Base-by-base conservation (phyloP, 2,329 filamentous ascomycete species). In the Aspergillus proliferans region DNA sequence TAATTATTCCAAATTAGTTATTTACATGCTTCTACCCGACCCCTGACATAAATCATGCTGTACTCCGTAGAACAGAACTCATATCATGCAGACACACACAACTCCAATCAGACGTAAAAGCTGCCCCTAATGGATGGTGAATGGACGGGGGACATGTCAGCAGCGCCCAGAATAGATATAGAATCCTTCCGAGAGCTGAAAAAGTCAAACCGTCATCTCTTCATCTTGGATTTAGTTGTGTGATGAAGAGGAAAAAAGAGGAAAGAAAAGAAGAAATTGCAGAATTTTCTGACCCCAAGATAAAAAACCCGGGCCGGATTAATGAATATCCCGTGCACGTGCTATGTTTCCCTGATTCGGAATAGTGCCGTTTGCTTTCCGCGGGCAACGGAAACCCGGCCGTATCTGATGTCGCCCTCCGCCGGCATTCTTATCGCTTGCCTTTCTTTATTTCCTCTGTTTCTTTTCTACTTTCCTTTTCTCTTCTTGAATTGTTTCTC, bases 201-300 rank as follows among this genome's bases (percentile, higher is more conserved):
- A 55, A 58, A 65, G 64, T 52, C 55, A 48, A 56, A 52, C 52
- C 58, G 60, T 61, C 64, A 53, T 62, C 61, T 68, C 65, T 66
- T 68, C 65, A 68, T 68, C 58, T 68, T 68, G 65, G 65, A 67
- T 66, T 67, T 68, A 68, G 65, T 68, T 68, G 65, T 68, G 65
- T 68, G 64, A 68, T 57, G 61, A 65, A 57, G 55, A 60, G 57
- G 60, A 52, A 46, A 45, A 52, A 41, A 19, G 39, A 50, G 33
- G 49, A 33, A 47, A 18, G 30, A 41, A 47, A 53, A 47, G 48
- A 50, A 46, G 40, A 52, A 50, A 50, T 14, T 18, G 26, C 22
- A 30, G 26, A 30, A 30, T 30, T 30, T 30, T 30, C 19, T 6
- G 33, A 34, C 10, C 18, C 52, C 45, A 59, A 56, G 57, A 57